Evolutionary conservation across 176 grass and related monocot genomes (phyloP).

Genomic region (Aegilops longissima): DNA sequence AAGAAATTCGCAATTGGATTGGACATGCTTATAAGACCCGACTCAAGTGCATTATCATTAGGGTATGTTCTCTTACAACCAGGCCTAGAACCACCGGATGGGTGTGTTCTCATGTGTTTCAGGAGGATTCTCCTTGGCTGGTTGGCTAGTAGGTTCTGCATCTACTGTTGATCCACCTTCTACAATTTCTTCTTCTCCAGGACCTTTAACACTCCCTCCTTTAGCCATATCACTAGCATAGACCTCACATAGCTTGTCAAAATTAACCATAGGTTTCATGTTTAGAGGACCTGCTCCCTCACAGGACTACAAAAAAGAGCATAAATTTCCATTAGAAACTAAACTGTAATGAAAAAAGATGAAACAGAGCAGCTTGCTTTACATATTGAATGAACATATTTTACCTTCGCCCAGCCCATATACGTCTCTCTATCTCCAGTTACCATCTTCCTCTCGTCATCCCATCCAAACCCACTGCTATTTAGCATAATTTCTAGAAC

Average conservation of each 20-base stretch:
- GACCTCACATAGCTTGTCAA: not conserved
- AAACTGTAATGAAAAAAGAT: not conserved
- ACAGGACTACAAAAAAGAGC: not conserved
- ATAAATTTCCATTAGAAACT: not conserved
- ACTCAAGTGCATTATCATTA: not conserved
- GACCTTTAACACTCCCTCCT: not conserved
- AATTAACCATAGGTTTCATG: not conserved
- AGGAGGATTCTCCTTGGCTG: not conserved
- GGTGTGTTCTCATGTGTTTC: not conserved
- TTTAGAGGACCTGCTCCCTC: not conserved
- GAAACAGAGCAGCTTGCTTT: not conserved
- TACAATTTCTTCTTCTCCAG: not conserved
- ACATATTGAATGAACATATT: not conserved
- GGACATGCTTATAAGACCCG: not conserved
- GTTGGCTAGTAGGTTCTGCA: not conserved
- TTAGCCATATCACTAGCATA: constrained; percentile 5
- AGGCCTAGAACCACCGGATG: not conserved
- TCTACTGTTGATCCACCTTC: not conserved
- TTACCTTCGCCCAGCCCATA: not conserved
- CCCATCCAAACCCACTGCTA: not conserved
- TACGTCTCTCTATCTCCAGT: not conserved
- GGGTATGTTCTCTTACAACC: not conserved
- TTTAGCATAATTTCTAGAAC: not conserved
- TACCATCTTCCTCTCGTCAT: not conserved
- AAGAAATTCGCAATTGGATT: not conserved